Evolutionary conservation across 2,329 filamentous ascomycete species (phyloP).

Genomic region (Stachybotrys chlorohalonatus): DNA sequence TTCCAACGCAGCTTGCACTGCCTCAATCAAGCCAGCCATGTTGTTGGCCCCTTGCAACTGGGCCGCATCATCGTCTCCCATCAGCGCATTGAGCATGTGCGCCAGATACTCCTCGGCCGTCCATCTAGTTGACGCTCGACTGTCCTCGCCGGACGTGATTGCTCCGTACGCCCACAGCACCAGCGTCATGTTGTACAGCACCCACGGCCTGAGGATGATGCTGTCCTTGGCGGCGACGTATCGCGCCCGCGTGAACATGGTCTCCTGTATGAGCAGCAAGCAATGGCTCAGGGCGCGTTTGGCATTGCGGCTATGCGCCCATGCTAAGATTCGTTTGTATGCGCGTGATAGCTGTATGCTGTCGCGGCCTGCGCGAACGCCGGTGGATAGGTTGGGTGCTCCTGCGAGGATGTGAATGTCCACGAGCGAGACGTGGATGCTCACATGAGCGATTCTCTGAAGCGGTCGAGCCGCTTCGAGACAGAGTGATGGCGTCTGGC

Average conservation of each 20-base stretch:
- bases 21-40: background rate
- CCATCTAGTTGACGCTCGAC: background rate
- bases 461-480: background rate
- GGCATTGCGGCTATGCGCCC: constrained; percentile 1
- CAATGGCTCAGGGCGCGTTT: background rate
- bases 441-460: background rate
- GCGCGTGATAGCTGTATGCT: background rate
- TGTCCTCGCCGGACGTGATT: background rate
- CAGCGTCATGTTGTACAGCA: constrained; percentile 15
- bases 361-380: background rate
- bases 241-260: constrained; percentile 10
- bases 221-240: constrained; percentile 15
- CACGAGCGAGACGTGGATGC: background rate
- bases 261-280: background rate
- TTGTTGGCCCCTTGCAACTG: background rate
- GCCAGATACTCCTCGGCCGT: background rate
- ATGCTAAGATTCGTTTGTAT: constrained; percentile 14
- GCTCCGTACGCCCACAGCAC: constrained; percentile 16
- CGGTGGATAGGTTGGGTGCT: background rate
- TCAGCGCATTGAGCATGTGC: background rate
- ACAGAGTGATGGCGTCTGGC: background rate
- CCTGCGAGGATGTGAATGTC: background rate
- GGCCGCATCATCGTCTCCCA: background rate
- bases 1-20: background rate
- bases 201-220: constrained; percentile 14